A percentile compares a stretch with the other conserved stretches of the same genome.
phyloP scores from a whole-genome alignment of 2,329 filamentous ascomycete genomes.

The Botrytis galanthina region DNA sequence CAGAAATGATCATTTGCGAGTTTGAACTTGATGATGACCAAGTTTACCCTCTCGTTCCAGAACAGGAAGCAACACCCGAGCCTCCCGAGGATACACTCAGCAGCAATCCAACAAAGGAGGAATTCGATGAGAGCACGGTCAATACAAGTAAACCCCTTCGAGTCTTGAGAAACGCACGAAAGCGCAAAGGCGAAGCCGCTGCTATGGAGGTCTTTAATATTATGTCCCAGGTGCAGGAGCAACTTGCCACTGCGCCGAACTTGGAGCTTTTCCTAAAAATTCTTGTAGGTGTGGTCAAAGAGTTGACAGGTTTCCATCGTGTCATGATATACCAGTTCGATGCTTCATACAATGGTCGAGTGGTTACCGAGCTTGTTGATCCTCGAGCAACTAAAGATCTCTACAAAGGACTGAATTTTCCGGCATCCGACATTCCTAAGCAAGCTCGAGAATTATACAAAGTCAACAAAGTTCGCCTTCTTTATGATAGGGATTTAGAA shows the following conservation, averaged over 20 bases:
- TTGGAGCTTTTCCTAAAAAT: slow-evolving; percentile 76
- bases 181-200: slow-evolving; percentile 61
- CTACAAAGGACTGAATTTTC: slow-evolving; percentile 85
- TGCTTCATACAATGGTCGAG: slow-evolving; percentile 74
- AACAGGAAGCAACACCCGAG: slow-evolving; percentile 57
- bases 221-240: slow-evolving; percentile 88
- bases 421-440: slow-evolving; percentile 82
- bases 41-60: slow-evolving; percentile 63
- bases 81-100: slow-evolving; percentile 71
- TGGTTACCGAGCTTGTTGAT: slow-evolving; percentile 85
- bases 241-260: slow-evolving; percentile 69
- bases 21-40: slow-evolving; percentile 82
- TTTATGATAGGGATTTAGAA: slow-evolving; percentile 80
- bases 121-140: slow-evolving; percentile 72
- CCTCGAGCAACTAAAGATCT: slow-evolving; percentile 75
- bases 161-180: slow-evolving; percentile 71
- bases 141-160: slow-evolving; percentile 74
- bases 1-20: slow-evolving; percentile 77
- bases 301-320: slow-evolving; percentile 85
- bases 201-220: slow-evolving; percentile 91
- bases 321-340: slow-evolving; percentile 96
- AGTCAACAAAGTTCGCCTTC: slow-evolving; percentile 81
- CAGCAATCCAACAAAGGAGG: slow-evolving; percentile 69
- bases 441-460: slow-evolving; percentile 89
- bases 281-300: slow-evolving; percentile 81